These are phyloP conservation scores for Lippia alba DNA, from an alignment of 305 asterid species.

Conservation along the genomic window DNA sequence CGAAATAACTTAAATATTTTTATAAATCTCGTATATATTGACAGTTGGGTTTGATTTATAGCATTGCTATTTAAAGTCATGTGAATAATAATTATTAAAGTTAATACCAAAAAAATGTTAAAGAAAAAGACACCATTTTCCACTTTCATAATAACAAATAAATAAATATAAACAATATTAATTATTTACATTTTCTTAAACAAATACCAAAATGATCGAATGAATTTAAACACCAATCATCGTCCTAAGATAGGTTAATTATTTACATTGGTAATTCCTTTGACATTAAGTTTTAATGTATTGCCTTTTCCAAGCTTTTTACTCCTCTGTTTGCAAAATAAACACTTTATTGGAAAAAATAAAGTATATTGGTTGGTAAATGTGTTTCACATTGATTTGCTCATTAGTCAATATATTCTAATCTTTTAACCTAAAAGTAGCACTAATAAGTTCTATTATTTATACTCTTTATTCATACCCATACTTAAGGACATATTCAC, in stretches of 20 bases:
- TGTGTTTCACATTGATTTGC: constrained; percentile 6
- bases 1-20: too few relatives aligned
- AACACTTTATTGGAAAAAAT: not conserved
- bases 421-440: not conserved
- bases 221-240: too few relatives aligned
- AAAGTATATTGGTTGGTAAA: not conserved
- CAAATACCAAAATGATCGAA: too few relatives aligned
- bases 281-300: not conserved
- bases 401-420: not conserved
- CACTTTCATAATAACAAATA: not conserved
- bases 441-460: not conserved
- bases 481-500: too few relatives aligned
- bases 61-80: too few relatives aligned
- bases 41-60: too few relatives aligned
- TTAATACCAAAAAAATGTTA: too few relatives aligned
- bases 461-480: not conserved
- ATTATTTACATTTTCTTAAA: too few relatives aligned
- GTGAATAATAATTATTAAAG: too few relatives aligned
- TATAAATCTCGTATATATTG: too few relatives aligned
- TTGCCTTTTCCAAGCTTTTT: not conserved
- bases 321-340: not conserved
- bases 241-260: too few relatives aligned
- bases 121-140: not conserved
- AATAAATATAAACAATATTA: not conserved
- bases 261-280: not conserved